A percentile compares a stretch with the other conserved stretches of the same genome.
phyloP scores from a whole-genome alignment of 2,329 filamentous ascomycete species.

The Neurospora sp. region DNA sequence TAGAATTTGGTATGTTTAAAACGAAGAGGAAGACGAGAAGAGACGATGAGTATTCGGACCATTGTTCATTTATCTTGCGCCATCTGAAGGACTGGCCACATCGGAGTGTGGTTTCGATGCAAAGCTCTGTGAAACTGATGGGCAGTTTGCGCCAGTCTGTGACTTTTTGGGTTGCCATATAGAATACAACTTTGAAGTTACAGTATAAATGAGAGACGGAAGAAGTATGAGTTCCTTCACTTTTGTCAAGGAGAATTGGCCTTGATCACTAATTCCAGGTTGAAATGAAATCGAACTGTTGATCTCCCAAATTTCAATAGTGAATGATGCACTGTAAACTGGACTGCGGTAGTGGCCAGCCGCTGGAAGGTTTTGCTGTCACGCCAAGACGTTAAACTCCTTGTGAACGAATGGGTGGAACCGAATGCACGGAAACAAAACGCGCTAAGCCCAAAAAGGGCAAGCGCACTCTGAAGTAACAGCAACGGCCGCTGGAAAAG shows the following conservation, averaged over 20 bases:
- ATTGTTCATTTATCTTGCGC: conserved; percentile 77
- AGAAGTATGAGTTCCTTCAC: background rate
- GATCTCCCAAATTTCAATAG: background rate
- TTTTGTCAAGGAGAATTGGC: background rate
- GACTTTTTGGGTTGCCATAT: conserved; percentile 27
- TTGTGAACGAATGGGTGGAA: background rate
- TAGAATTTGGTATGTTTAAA: background rate
- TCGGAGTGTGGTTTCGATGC: conserved; percentile 85
- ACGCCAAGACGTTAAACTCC: background rate
- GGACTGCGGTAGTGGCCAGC: background rate
- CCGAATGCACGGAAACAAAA: background rate
- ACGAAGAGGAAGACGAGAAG: too few species aligned
- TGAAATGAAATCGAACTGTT: too few species aligned
- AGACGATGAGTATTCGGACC: conserved; percentile 36
- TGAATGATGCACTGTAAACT: background rate
- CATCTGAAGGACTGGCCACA: conserved; percentile 97
- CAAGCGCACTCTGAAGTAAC: conserved; percentile 16
- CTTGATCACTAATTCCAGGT: background rate
- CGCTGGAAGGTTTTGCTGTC: background rate
- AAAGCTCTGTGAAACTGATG: conserved; percentile 72
- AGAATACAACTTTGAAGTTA: background rate
- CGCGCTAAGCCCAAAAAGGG: conserved; percentile 16
- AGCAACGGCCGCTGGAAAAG: conserved; percentile 26
- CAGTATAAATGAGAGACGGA: background rate
- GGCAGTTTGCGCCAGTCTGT: conserved; percentile 83